Percentiles rank a stretch among this genome's conserved stretches.
Evolutionary conservation across 768 basidiomycete species (phyloP).

Genomic region (Boletellus ananiceps): DNA sequence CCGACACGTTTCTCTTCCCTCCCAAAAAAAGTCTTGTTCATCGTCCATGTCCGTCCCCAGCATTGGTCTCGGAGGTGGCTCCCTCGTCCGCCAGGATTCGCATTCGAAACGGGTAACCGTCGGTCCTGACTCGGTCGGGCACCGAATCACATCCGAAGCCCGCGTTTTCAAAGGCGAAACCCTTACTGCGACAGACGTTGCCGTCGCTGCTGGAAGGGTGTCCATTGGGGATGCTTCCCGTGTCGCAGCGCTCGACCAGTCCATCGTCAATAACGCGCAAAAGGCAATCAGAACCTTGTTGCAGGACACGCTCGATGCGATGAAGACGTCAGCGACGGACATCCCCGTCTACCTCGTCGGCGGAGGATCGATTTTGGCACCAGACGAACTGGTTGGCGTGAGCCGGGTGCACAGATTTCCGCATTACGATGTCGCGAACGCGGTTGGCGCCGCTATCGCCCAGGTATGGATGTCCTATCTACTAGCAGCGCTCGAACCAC

Average conservation of each 20-base stretch:
- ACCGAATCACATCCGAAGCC: slow-evolving; percentile 45
- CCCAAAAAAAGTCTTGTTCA: neutral
- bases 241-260: slow-evolving; percentile 19
- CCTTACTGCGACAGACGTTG: slow-evolving; percentile 59
- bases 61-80: slow-evolving; percentile 64
- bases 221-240: slow-evolving; percentile 29
- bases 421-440: slow-evolving; percentile 55
- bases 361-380: slow-evolving; percentile 59
- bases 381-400: slow-evolving; percentile 47
- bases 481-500: neutral
- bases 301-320: slow-evolving; percentile 50
- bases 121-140: slow-evolving; percentile 65
- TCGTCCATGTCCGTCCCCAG: slow-evolving; percentile 25
- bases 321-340: slow-evolving; percentile 61
- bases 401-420: slow-evolving; percentile 46
- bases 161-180: slow-evolving; percentile 52
- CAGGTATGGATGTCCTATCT: slow-evolving; percentile 22
- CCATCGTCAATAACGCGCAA: slow-evolving; percentile 33
- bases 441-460: slow-evolving; percentile 52
- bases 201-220: slow-evolving; percentile 38
- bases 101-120: slow-evolving; percentile 40
- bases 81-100: slow-evolving; percentile 38
- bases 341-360: slow-evolving; percentile 60
- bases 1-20: slow-evolving; percentile 1
- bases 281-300: slow-evolving; percentile 39